phyloP scores from a whole-genome alignment of 2,329 filamentous ascomycete species.

The Purpureocillium takamizusanense region DNA sequence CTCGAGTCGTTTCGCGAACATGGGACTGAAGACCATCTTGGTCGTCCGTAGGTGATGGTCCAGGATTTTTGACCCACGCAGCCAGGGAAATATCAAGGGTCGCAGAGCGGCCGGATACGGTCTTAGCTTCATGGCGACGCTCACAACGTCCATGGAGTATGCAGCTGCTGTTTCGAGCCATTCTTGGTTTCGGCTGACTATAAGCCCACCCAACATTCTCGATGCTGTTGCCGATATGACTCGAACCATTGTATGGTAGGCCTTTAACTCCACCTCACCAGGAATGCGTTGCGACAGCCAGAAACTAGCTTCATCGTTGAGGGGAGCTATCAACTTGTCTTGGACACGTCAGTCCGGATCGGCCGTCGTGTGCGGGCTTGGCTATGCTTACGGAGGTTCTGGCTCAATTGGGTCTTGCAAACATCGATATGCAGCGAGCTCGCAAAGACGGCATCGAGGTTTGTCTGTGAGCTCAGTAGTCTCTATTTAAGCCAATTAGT shows the following conservation, averaged over 20 bases:
- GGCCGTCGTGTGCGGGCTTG: neutral
- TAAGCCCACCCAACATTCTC: conserved; percentile 2
- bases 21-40: no score
- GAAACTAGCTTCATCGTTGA: conserved; percentile 4
- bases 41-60: no score
- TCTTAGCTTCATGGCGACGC: conserved; percentile 1
- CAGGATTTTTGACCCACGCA: no score
- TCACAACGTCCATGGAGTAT: conserved; percentile 3
- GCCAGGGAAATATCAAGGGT: no score
- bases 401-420: conserved; percentile 3
- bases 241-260: conserved; percentile 3
- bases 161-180: conserved; percentile 4
- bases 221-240: conserved; percentile 4
- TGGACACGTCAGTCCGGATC: neutral
- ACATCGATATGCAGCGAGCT: conserved; percentile 5
- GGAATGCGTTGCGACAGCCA: conserved; percentile 5
- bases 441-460: conserved; percentile 4
- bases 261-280: conserved; percentile 1
- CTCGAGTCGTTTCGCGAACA: no score
- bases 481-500: neutral
- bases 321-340: conserved; percentile 1
- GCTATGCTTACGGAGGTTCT: conserved; percentile 2
- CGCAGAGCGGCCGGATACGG: no score
- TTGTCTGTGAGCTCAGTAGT: conserved; percentile 4
- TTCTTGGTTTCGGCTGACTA: conserved; percentile 3